A percentile compares a stretch with the other conserved stretches of the same genome.
Evolutionary conservation across 345 rosid species (phyloP).

Genomic region (Pistacia integerrima): DNA sequence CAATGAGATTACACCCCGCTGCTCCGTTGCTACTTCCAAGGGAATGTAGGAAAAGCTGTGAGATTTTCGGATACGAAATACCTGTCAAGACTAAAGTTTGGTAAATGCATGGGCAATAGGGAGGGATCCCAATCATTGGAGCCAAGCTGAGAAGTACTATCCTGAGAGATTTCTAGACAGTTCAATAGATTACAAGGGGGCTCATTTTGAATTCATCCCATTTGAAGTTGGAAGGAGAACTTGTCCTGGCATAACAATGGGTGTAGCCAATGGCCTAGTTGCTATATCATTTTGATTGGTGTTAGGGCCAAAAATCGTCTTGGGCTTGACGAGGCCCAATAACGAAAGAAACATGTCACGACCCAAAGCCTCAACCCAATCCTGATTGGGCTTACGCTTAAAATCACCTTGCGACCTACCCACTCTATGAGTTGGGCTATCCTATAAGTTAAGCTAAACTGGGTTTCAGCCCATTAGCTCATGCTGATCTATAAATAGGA

Average conservation of each 20-base stretch:
- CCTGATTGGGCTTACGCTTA: too few species aligned
- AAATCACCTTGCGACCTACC: too few species aligned
- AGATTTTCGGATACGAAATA: slow-evolving; percentile 22
- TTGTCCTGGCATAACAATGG: slow-evolving; percentile 35
- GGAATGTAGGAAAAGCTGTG: slow-evolving; percentile 16
- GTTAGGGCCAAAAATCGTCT: too few species aligned
- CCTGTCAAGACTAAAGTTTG: slow-evolving; percentile 15
- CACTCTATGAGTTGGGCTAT: too few species aligned
- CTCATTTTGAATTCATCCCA: slow-evolving; percentile 25
- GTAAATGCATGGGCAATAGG: slow-evolving; percentile 14
- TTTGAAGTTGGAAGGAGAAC: slow-evolving; percentile 41
- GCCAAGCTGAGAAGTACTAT: slow-evolving; percentile 22
- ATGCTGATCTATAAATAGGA: too few species aligned
- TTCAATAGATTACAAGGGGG: slow-evolving; percentile 29
- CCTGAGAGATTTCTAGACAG: slow-evolving; percentile 32
- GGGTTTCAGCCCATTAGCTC: too few species aligned
- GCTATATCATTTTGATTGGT: too few species aligned
- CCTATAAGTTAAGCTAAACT: too few species aligned
- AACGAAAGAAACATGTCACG: too few species aligned
- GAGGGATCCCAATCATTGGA: slow-evolving; percentile 29
- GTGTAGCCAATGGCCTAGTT: not conserved
- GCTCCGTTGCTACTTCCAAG: slow-evolving; percentile 34
- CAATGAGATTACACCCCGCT: slow-evolving; percentile 33
- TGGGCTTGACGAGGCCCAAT: too few species aligned
- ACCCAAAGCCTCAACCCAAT: too few species aligned